Evolutionary conservation across 441 rosid species (phyloP).

Genomic region (Pelargonium australe): DNA sequence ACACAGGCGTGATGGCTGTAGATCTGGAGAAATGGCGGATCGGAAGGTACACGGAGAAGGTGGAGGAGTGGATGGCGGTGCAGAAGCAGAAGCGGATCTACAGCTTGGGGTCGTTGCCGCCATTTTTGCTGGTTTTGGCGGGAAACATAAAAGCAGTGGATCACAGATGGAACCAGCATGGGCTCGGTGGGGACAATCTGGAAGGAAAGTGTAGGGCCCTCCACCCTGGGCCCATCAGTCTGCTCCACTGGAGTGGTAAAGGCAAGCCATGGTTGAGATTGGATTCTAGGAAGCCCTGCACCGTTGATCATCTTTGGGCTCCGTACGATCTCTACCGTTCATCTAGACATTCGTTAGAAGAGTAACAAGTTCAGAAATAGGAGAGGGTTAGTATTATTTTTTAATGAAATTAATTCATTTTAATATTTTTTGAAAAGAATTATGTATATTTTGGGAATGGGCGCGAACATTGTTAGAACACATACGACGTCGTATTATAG

Average conservation of each 20-base stretch:
- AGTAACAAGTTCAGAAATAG: too few relatives aligned
- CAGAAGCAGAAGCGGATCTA: slow-evolving; percentile 60
- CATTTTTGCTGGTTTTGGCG: slow-evolving; percentile 57
- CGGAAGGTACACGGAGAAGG: slow-evolving; percentile 38
- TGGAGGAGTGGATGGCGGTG: slow-evolving; percentile 66
- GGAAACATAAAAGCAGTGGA: slow-evolving; percentile 63
- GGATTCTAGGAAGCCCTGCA: slow-evolving; percentile 61
- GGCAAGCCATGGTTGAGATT: slow-evolving; percentile 76
- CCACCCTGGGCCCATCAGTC: slow-evolving; percentile 71
- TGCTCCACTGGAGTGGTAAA: slow-evolving; percentile 78
- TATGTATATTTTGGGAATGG: too few relatives aligned
- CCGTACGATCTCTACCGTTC: slow-evolving; percentile 68
- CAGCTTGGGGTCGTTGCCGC: slow-evolving; percentile 70
- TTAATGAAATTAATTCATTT: too few relatives aligned
- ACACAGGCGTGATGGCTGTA: slow-evolving; percentile 72
- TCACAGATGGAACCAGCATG: slow-evolving; percentile 86
- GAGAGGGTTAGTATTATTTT: too few relatives aligned
- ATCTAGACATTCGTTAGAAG: neutral
- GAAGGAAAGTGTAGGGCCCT: slow-evolving; percentile 60
- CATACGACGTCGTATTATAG: too few relatives aligned
- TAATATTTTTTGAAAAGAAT: too few relatives aligned
- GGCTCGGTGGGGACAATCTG: slow-evolving; percentile 43
- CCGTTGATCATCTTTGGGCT: slow-evolving; percentile 69
- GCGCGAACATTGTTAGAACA: too few relatives aligned
- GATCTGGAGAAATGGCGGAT: slow-evolving; percentile 60